Percentiles rank a stretch among this genome's conserved stretches.
phyloP scores from a whole-genome alignment of 148 eudicot genomes.

The Chenopodium suecicum region DNA sequence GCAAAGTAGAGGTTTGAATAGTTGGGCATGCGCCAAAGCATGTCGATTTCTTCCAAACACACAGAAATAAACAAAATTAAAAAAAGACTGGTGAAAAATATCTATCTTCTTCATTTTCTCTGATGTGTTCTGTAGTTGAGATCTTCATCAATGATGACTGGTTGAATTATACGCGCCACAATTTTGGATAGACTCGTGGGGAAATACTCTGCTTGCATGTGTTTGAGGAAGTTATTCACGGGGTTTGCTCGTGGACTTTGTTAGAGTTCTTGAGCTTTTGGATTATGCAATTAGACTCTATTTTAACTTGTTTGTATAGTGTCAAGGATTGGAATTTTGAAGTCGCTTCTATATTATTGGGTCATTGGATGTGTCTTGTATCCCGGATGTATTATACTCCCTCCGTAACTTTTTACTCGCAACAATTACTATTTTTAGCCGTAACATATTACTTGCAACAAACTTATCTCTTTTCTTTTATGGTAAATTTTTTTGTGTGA shows the following conservation, averaged over 20 bases:
- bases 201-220: slow-evolving; percentile 22
- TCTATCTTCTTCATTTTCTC: neutral
- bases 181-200: slow-evolving; percentile 1
- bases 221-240: slow-evolving; percentile 34
- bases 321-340: no score
- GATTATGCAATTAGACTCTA: no score
- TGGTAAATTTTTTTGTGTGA: no score
- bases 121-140: slow-evolving; percentile 1
- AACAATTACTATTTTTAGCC: no score
- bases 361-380: no score
- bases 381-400: no score
- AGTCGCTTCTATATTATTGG: no score
- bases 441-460: no score
- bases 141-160: neutral
- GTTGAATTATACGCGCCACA: neutral
- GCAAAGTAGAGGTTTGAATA: slow-evolving; percentile 39
- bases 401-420: no score
- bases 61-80: neutral
- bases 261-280: neutral
- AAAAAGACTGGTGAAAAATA: slow-evolving; percentile 1
- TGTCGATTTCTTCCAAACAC: slow-evolving; percentile 39
- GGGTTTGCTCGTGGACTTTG: slow-evolving; percentile 27
- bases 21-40: slow-evolving; percentile 49
- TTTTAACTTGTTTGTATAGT: no score
- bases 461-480: no score